Percentiles rank a stretch among this genome's conserved stretches.
phyloP scores from a whole-genome alignment of 306 rosid species.

The Erythrophleum fordii region DNA sequence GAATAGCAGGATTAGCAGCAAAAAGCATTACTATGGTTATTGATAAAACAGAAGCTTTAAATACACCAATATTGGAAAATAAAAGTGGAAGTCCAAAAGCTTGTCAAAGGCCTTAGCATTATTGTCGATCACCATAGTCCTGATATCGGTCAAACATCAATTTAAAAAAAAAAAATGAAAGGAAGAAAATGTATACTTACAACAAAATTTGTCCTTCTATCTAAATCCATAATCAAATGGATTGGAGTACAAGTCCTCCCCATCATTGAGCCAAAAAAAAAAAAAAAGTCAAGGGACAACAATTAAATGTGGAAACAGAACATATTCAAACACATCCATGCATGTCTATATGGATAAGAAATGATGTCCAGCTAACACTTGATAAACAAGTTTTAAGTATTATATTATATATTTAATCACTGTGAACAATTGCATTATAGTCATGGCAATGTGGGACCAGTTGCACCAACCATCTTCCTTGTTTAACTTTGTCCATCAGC shows the following conservation, averaged over 20 bases:
- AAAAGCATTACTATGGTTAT: background rate
- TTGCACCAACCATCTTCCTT: background rate
- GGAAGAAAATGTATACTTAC: background rate
- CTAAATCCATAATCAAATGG: background rate
- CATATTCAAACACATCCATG: background rate
- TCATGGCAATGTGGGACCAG: conserved; percentile 9
- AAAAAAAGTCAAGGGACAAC: background rate
- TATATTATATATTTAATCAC: background rate
- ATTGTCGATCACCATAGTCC: background rate
- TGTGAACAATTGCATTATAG: background rate
- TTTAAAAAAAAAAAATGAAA: background rate
- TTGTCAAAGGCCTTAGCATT: background rate
- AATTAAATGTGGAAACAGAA: background rate
- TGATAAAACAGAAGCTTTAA: background rate
- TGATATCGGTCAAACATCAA: conserved; percentile 3
- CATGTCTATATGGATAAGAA: background rate
- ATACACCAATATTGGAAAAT: background rate
- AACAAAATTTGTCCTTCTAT: background rate
- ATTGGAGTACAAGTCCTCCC: background rate
- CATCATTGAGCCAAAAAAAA: background rate
- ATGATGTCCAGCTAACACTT: conserved; percentile 5
- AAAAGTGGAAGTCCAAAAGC: background rate
- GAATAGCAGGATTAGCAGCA: background rate
- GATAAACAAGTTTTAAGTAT: background rate
- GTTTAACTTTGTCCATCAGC: background rate